Base-by-base conservation (phyloP, 2,329 filamentous ascomycete genomes). In the Trichothecium sympodiale region DNA sequence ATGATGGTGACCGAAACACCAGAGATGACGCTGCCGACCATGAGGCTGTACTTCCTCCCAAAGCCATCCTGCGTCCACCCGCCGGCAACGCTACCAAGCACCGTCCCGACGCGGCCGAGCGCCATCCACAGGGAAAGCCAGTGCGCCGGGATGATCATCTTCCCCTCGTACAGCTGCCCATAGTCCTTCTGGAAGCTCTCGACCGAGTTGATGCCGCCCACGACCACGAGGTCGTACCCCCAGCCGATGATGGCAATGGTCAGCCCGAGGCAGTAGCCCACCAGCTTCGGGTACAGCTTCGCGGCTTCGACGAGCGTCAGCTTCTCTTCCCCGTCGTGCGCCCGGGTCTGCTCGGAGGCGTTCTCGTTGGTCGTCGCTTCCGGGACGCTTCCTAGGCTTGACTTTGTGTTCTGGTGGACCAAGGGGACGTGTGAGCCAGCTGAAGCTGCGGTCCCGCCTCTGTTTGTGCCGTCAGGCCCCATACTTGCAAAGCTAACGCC, bases 111-210 rank as follows among this genome's bases (percentile, higher is more conserved):
- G 0, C 51, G 49, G 0, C 43, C 44, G 3, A 46, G 36, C 1
- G 45, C 47, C 3, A 46, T 38, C 53, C 53, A 55, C 0, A 55
- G 25, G 1, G 51, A 50, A 0, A 55, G 37, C 53, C 52, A 55
- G 0, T 46, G 38, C 0, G 43, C 43, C 0, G 52, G 52, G 1
- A 53, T 52, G 1, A 48, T 48, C 37, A 36, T 34, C 2, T 45
- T 33, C 1, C 45, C 52, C 3, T 52, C 30, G 6, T 45, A 44
- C 8, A 38, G 26, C 20, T 47, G 36, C 4, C 52, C 52, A 8
- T 52, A 55, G 36, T 55, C 52, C 4, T 36, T 33, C 4, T 50
- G 41, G n/a, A 55, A 55, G 1, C 46, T 38, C 6, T 55, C 52
- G 0, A 49, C 51, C 2, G 45, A 47, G 5, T 42, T 46, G n/a